Conservation (phyloP, 805 yeast genomes). For the Suhomyces pyralidae region DNA sequence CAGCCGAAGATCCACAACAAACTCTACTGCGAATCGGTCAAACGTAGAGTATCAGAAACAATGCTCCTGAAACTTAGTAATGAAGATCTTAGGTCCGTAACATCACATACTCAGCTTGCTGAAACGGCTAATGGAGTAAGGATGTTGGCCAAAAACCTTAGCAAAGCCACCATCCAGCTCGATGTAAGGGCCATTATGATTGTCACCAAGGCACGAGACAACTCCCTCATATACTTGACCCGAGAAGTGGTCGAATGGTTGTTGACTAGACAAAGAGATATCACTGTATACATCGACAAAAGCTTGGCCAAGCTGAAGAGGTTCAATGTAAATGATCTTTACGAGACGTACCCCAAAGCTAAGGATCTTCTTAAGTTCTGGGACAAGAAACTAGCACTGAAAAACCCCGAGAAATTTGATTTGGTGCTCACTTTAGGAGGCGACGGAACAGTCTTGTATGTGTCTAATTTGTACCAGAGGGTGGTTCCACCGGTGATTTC, state of each 20-base stretch:
- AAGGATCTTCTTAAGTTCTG: slow-evolving; percentile 57
- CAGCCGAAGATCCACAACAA: slow-evolving; percentile 31
- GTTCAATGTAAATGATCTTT: slow-evolving; percentile 58
- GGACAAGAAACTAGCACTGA: slow-evolving; percentile 56
- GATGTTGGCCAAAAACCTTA: slow-evolving; percentile 65
- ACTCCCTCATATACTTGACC: slow-evolving; percentile 69
- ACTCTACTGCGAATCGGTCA: slow-evolving; percentile 23
- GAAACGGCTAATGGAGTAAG: slow-evolving; percentile 82
- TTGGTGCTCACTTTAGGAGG: slow-evolving; percentile 46
- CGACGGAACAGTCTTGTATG: slow-evolving; percentile 46
- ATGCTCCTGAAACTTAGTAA: slow-evolving; percentile 8
- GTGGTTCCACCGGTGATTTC: slow-evolving; percentile 48
- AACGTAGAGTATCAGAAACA: slow-evolving; percentile 8
- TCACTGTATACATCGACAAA: slow-evolving; percentile 68
- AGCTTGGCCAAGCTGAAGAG: slow-evolving; percentile 58
- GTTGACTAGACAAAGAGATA: slow-evolving; percentile 36
- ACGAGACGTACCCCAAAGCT: slow-evolving; percentile 46
- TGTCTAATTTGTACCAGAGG: slow-evolving; percentile 41
- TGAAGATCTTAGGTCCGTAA: slow-evolving; percentile 51
- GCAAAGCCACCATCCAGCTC: slow-evolving; percentile 67
- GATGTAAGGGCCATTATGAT: slow-evolving; percentile 71
- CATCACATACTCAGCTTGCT: slow-evolving; percentile 71
- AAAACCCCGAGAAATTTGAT: slow-evolving; percentile 41
- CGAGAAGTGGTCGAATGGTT: slow-evolving; percentile 81
- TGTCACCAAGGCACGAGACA: slow-evolving; percentile 88